phyloP scores from a whole-genome alignment of 192 early-diverging fungal species.

The Podila clonocystis region DNA sequence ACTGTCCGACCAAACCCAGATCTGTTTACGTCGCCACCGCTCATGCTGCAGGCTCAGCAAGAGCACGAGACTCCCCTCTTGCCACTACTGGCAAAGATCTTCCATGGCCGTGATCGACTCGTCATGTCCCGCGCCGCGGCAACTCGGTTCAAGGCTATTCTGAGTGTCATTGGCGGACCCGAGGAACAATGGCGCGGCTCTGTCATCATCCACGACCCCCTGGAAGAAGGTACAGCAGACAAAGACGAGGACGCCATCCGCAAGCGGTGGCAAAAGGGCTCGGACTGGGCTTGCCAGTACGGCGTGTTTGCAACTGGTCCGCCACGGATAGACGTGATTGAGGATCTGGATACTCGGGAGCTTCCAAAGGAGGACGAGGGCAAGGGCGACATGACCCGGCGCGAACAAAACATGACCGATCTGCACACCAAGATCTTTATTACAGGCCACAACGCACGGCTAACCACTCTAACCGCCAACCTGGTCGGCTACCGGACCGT shows the following conservation, averaged over 20 bases:
- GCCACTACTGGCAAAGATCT: constrained; percentile 39
- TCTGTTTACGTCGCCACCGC: constrained; percentile 43
- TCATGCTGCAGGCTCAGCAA: constrained; percentile 53
- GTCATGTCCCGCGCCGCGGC: constrained; percentile 52
- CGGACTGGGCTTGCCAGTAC: constrained; percentile 43
- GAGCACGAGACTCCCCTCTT: constrained; percentile 50
- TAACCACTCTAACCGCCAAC: constrained; percentile 42
- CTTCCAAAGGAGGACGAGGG: not conserved
- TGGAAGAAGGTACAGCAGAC: not conserved
- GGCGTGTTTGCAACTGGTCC: constrained; percentile 37
- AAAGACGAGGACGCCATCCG: constrained; percentile 16
- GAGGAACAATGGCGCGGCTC: constrained; percentile 50
- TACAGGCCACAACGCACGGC: constrained; percentile 17
- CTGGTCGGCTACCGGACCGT: constrained; percentile 35
- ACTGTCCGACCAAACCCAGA: constrained; percentile 31
- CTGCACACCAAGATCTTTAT: constrained; percentile 39
- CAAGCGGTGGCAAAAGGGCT: constrained; percentile 33
- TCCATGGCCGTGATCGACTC: constrained; percentile 47
- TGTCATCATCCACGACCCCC: constrained; percentile 39
- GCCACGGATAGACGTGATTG: constrained; percentile 39
- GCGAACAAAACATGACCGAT: constrained; percentile 38
- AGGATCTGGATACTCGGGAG: constrained; percentile 16
- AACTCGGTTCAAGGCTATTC: constrained; percentile 47
- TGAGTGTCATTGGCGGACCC: constrained; percentile 54
- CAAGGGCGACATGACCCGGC: constrained; percentile 1